phyloP scores from a whole-genome alignment of 257 asterid genomes.

The Capsicum chinense region DNA sequence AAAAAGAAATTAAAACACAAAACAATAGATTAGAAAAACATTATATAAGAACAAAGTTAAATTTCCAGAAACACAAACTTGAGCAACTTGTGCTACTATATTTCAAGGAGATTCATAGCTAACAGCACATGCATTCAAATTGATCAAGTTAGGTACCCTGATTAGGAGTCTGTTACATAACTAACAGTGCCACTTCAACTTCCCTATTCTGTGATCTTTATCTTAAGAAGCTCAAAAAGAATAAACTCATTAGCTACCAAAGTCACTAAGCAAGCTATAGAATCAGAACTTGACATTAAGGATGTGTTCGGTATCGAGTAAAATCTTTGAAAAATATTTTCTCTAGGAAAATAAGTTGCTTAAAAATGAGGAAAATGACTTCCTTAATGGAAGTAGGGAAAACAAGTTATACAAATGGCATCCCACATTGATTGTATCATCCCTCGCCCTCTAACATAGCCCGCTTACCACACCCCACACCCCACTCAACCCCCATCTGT shows the following conservation, averaged over 20 bases:
- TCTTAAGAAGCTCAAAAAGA: background rate
- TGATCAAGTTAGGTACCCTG: slow-evolving; percentile 8
- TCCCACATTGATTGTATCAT: too few relatives aligned
- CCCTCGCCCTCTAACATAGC: too few relatives aligned
- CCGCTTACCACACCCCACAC: too few relatives aligned
- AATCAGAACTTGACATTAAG: slow-evolving; percentile 9
- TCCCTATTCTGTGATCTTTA: background rate
- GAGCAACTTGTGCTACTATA: slow-evolving; percentile 1
- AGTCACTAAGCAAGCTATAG: background rate
- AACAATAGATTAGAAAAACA: background rate
- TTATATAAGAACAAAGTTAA: background rate
- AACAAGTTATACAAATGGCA: too few relatives aligned
- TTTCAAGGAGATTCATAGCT: background rate
- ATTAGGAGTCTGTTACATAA: background rate
- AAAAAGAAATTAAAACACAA: background rate
- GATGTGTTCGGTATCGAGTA: too few relatives aligned
- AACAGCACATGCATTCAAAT: background rate
- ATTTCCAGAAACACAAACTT: background rate
- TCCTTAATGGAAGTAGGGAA: too few relatives aligned
- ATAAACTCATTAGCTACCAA: background rate
- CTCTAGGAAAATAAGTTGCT: too few relatives aligned
- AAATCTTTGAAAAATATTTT: too few relatives aligned
- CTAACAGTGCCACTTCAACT: background rate
- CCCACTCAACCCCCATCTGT: too few relatives aligned
- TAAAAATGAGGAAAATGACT: too few relatives aligned